Evolutionary conservation across 164 flowering plant genomes (phyloP), one percentile per base, ranked within the genome.

Genomic region (Vitis amurensis): DNA sequence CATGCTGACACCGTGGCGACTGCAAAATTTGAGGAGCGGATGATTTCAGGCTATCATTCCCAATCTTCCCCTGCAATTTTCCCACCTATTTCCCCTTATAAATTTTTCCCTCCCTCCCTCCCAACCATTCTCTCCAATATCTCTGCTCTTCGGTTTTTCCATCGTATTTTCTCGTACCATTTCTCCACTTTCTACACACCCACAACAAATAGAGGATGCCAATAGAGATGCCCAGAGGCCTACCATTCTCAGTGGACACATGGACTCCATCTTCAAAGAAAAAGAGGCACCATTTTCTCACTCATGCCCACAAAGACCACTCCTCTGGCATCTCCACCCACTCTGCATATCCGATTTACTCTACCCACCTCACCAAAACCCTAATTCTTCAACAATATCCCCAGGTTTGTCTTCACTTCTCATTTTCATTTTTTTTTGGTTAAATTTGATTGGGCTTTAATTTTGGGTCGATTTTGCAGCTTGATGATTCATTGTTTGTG

Each of bases 251-350:
- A 9, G 98, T 91, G 48, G 98, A 90, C 68, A 89, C 98, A 51
- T 93, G 94, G 92, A 77, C 68, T 30, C 82, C 81, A 4, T 59
- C 76, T 44, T 88, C 98, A 1, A 83, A 69, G 76, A 60, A 59
- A 55, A 89, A 88, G 79, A 68, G 87, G 37, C 81, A 86, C 70
- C 97, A 86, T 81, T 93, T 93, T 77, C 78, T 93, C 30, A 87
- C 97, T 7, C 97, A 93, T 65, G 94, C 97, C 50, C 97, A 91
- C 83, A 87, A 79, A 70, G 97, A 91, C 52, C 98, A 91, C 77
- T 74, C 85, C 64, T 50, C 78, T 50, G 84, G 84, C 7, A 87
- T 86, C 70, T 55, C 80, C 53, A 9, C 78, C 23, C 80, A 83
- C 66, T 76, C 57, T 62, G 82, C 91, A 5, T 86, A 29, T 72